Base-by-base conservation (phyloP, 129 eudicot genomes). In the Flaveria trinervia region DNA sequence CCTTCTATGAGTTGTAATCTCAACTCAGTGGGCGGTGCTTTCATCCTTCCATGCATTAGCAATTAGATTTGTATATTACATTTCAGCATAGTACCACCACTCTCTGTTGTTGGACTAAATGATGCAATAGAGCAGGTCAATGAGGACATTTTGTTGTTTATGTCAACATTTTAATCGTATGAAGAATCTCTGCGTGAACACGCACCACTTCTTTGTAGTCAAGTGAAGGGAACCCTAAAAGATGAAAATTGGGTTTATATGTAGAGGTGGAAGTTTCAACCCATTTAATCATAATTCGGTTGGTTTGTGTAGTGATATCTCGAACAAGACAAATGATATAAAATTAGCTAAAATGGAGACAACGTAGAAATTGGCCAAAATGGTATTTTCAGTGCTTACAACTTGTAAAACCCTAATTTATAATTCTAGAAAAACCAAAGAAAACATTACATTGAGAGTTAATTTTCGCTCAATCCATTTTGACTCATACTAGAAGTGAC, bases 21-120 rank as follows among this genome's bases (percentile, higher is more conserved):
- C 15, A 13, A 25, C 7, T 64, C 51, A 20, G 22, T 20, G 22
- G 22, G 0, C 22, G 22, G 96, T 83, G 62, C 48, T 64, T 74
- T 61, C 66, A 18, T 28, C 59, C 79, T 60, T 77, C 39, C 48
- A 62, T 70, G 7, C 39, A 4, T 33, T 33, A 60, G 28, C 28
- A 22, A 39, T 73, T 9, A 3, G 23, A 71, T 22, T 57, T 74
- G 22, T 67, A 17, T 75, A 0, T 51, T 78, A 11, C 77, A 46
- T 77, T 79, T 77, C 80, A 93, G 98, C 92, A 94, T 94, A 20
- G 22, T 20, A 81, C 97, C 97, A 16, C 96, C 97, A 74, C 97
- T 94, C 18, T 94, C 97, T 48, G 96, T 91, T 59, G 97, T 91
- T 78, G 98, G 98, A 36, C 84, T 94, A 71, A 91, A 97, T 78